Base-by-base conservation (phyloP, 2,329 filamentous ascomycete genomes). In the Cercospora sesami region DNA sequence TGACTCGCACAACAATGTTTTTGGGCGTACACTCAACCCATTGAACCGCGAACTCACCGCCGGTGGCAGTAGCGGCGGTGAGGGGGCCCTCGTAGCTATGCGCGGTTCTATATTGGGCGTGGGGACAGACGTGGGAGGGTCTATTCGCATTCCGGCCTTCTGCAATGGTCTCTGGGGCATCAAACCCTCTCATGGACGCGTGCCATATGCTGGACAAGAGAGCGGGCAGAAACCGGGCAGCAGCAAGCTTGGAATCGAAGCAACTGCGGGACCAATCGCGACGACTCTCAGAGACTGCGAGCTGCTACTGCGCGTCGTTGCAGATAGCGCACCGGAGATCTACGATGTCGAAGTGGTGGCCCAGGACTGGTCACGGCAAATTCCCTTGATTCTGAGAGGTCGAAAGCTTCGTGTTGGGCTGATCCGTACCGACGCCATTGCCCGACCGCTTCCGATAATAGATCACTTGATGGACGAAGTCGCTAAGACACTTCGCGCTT, bases 161-260 rank as follows among this genome's bases (percentile, higher is more conserved):
- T 81, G 84, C 64, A 82, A 84, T 68, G 83, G 82, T 2, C 74
- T 85, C 0, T 86, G 82, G 51, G 84, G 83, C 5, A 74, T 80
- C 73, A 84, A 82, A 73, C 81, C 78, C 33, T 82, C 74, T 67
- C 81, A 78, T 71, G 79, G 80, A 23, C 79, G 86, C 1, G 76
- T 87, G 1, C 84, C 84, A 0, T 86, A 82, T 68, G 83, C 84
- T 9, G 83, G 84, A 0, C 85, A 86, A 72, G 82, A 85, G 64
- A 78, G 80, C 6, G 84, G 84, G 0, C 76, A 79, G 14, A 73
- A 83, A 1, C 77, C 82, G 3, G 85, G 83, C 0, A 81, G 80
- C 64, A 80, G 81, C 5, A 85, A 86, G 28, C 66, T 83, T 9
- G 77, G 74, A 0, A 78, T 84, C 4, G 77, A 80, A 28, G 77